Base-by-base conservation (phyloP, 768 basidiomycete species). In the Mycena galopus region DNA sequence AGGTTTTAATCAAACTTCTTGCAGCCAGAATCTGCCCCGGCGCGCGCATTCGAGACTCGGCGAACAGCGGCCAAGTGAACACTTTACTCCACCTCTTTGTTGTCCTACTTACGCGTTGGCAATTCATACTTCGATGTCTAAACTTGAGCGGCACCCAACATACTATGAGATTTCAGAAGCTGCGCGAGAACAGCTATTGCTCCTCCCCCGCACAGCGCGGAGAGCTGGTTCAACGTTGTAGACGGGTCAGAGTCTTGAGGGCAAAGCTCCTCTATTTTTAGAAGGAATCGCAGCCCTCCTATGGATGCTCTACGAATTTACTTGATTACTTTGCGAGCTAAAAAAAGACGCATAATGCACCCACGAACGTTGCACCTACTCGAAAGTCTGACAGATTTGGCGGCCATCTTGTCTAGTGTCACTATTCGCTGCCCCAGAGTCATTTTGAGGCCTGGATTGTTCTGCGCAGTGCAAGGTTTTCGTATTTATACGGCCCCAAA, bases 401-500 rank as follows among this genome's bases (percentile, higher is more conserved):
- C 55, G 30, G 56, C 21, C 56, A 32, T 57, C 56, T 33, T 57
- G 56, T 57, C 56, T 29, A 9, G 12, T n/a, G 14, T 57, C 56
- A 57, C 32, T 32, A 4, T 16, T 39, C 39, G 39, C 39, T 12
- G 39, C 39, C 56, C 32, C 8, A 2, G 23, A 27, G 8, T 8
- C 32, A 57, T 39, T 14, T 14, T 16, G 39, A 39, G 7, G 1
- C 17, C n/a, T n/a, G n/a, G n/a, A n/a, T n/a, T n/a, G n/a, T n/a
- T 33, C 56, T n/a, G 32, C 56, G 19, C 32, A 39, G 14, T 14
- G 14, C 14, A 7, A 35, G 7, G 16, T 16, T 47, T 67, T 51
- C 21, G 32, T 67, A 67, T 67, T 60, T 67, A 67, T 67, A 60
- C 32, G 33, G 44, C 42, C 27, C 50, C 6, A 33, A 60, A 59